Conservation (phyloP, 495 filamentous ascomycete species). For the Penicillium daleae region DNA sequence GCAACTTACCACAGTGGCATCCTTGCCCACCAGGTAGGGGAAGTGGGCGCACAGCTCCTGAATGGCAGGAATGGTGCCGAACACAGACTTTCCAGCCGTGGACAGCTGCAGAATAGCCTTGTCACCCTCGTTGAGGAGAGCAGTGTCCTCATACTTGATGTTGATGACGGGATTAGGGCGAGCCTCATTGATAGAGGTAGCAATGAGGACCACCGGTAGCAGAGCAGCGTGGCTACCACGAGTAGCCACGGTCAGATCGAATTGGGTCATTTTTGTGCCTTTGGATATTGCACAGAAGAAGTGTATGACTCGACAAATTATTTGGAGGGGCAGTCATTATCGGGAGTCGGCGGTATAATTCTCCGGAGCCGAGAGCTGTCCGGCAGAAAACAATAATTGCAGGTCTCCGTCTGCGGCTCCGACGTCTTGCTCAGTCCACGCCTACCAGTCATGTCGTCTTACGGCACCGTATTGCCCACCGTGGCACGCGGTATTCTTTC, state of each 20-base stretch:
- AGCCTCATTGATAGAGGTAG: slow-evolving; percentile 53
- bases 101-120: slow-evolving; percentile 47
- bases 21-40: slow-evolving; percentile 49
- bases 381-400: slow-evolving; percentile 48
- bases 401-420: slow-evolving; percentile 11
- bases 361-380: slow-evolving; percentile 39
- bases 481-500: slow-evolving; percentile 44
- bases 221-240: slow-evolving; percentile 61
- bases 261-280: slow-evolving; percentile 37
- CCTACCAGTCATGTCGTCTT: slow-evolving; percentile 43
- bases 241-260: slow-evolving; percentile 59
- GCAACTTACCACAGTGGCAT: slow-evolving; percentile 45
- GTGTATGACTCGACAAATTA: slow-evolving; percentile 14
- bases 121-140: slow-evolving; percentile 46
- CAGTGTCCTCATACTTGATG: slow-evolving; percentile 53
- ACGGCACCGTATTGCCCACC: slow-evolving; percentile 42
- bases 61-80: slow-evolving; percentile 43
- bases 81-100: slow-evolving; percentile 34
- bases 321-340: slow-evolving; percentile 32
- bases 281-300: slow-evolving; percentile 12
- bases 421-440: slow-evolving; percentile 20
- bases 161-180: slow-evolving; percentile 47
- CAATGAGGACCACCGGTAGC: slow-evolving; percentile 54
- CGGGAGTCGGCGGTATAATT: slow-evolving; percentile 37
- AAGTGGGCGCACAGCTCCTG: slow-evolving; percentile 45